Conservation (phyloP, 345 rosid species). For the Eucalyptus sp. region DNA sequence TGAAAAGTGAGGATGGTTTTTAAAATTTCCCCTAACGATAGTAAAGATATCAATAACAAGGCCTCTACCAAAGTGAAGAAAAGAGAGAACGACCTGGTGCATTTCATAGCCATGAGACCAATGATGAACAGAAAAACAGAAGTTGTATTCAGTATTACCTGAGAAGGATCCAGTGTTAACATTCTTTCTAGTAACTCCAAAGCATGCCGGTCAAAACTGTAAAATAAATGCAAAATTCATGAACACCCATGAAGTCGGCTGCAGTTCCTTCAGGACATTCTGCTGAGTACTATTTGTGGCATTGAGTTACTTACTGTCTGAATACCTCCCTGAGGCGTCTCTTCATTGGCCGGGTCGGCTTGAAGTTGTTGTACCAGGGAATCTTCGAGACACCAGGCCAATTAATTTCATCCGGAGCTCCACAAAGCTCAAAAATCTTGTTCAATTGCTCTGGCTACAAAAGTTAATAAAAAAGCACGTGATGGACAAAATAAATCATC, state of each 20-base stretch:
- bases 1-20: background rate
- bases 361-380: conserved; percentile 69
- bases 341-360: conserved; percentile 64
- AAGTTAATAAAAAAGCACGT: background rate
- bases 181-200: conserved; percentile 82
- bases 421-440: conserved; percentile 72
- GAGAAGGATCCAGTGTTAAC: conserved; percentile 82
- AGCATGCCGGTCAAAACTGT: conserved; percentile 83
- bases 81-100: background rate
- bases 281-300: background rate
- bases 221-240: background rate
- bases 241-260: background rate
- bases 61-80: background rate
- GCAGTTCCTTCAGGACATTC: background rate
- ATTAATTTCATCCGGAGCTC: conserved; percentile 58
- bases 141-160: conserved; percentile 27
- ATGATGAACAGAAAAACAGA: background rate
- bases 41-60: background rate
- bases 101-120: background rate
- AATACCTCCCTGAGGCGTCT: conserved; percentile 75
- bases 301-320: conserved; percentile 47
- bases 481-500: background rate
- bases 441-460: conserved; percentile 62
- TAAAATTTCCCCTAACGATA: background rate
- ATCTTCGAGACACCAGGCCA: conserved; percentile 76